Evolutionary conservation across 2,329 filamentous ascomycete genomes (phyloP).

Genomic region (Fusarium luffae): DNA sequence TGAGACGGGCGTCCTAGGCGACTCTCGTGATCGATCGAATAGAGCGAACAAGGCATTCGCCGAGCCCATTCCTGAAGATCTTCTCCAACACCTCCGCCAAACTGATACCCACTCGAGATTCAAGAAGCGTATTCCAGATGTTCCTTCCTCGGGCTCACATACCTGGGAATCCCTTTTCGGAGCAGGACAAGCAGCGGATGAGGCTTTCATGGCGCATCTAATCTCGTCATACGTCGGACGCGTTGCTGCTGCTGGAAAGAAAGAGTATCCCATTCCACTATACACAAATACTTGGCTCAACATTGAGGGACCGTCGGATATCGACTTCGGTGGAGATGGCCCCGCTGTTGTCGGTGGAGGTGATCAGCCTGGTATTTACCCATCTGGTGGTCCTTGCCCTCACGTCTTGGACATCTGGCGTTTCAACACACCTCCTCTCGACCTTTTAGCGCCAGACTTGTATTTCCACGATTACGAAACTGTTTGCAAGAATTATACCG

Average conservation of each 20-base stretch:
- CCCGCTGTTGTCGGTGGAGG: slow-evolving; percentile 52
- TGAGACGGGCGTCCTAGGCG: slow-evolving; percentile 63
- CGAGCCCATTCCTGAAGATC: slow-evolving; percentile 45
- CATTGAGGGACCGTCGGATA: slow-evolving; percentile 46
- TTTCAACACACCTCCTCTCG: slow-evolving; percentile 54
- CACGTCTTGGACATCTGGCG: slow-evolving; percentile 55
- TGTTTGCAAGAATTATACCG: slow-evolving; percentile 57
- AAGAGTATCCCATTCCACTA: slow-evolving; percentile 48
- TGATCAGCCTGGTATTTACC: slow-evolving; percentile 51
- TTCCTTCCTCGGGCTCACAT: slow-evolving; percentile 38
- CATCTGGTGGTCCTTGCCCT: slow-evolving; percentile 50
- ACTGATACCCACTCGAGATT: slow-evolving; percentile 47
- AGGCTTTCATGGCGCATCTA: slow-evolving; percentile 53
- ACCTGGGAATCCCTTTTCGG: slow-evolving; percentile 52
- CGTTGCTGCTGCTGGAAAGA: slow-evolving; percentile 52
- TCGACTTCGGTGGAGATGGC: slow-evolving; percentile 47
- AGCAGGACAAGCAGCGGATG: slow-evolving; percentile 44
- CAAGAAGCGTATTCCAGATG: slow-evolving; percentile 41
- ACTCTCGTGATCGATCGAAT: slow-evolving; percentile 60
- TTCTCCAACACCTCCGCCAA: slow-evolving; percentile 44
- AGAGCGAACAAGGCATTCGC: slow-evolving; percentile 56
- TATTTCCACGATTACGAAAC: slow-evolving; percentile 61
- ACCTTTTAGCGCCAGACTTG: slow-evolving; percentile 60
- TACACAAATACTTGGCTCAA: slow-evolving; percentile 54
- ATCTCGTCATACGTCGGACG: slow-evolving; percentile 49